Base-by-base conservation (phyloP, 192 early-diverging fungal genomes). In the Gryganskiella cystojenkinii region DNA sequence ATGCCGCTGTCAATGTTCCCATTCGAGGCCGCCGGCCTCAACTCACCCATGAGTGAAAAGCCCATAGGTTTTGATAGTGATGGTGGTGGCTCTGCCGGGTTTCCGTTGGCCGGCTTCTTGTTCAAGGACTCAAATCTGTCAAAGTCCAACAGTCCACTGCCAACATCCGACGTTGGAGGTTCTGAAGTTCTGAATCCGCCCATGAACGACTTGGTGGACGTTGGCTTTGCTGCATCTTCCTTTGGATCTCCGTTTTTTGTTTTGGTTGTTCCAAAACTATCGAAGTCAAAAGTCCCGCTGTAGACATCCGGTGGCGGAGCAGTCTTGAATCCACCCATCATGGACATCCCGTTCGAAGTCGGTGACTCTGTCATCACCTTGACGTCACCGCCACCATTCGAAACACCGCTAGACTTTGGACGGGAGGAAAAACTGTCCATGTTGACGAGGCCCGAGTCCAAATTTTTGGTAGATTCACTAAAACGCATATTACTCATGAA, bases 21-120 rank as follows among this genome's bases (percentile, higher is more conserved):
- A 15, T 46, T n/a, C n/a, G 45, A 28, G 3, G 59, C 14, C 8
- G 64, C 25, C 11, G 65, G 43, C 49, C 58, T 61, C 30, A 76
- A 67, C 0, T 60, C 73, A 2, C 73, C 73, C 65, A 76, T 76
- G 17, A 76, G 20, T 5, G 73, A 68, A 64, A 76, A 68, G 20
- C 73, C 47, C 0, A 51, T 37, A 13, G 50, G 14, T 9, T 75
- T 75, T 40, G 37, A 13, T 13, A 40, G n/a, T n/a, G n/a, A n/a
- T n/a, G n/a, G n/a, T 22, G 55, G 47, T 1, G 71, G 2, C 14
- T 43, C 31, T 4, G 37, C 19, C 1, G 50, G 6, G 6, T 27
- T 10, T 6, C 11, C 35, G 20, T 56, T 56, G n/a, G n/a, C n/a
- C 43, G 53, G 56, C 27, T 62, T 75, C 40, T 61, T 75, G 4